phyloP scores from a whole-genome alignment of 805 yeast genomes.

The Danielozyma ontarioensis region DNA sequence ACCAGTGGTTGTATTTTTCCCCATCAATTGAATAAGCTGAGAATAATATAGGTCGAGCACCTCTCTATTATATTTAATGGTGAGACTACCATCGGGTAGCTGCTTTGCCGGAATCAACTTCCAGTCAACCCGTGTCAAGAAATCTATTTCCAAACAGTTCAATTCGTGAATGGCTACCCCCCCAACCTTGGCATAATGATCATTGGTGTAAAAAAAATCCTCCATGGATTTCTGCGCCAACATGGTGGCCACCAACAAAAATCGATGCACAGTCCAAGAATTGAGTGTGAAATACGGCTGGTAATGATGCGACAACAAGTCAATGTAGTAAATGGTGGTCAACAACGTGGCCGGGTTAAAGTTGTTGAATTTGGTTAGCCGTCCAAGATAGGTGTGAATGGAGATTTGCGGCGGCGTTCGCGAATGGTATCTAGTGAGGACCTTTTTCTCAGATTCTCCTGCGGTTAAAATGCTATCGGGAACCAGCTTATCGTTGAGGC shows the following conservation, averaged over 20 bases:
- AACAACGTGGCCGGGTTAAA: conserved; percentile 79
- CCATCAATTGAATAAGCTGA: conserved; percentile 39
- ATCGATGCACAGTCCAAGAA: conserved; percentile 90
- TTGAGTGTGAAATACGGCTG: conserved; percentile 74
- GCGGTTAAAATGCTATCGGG: conserved; percentile 29
- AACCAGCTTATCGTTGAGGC: conserved; percentile 61
- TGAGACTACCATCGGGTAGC: conserved; percentile 12
- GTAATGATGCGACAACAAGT: conserved; percentile 71
- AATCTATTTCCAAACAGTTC: conserved; percentile 85
- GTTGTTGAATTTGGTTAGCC: conserved; percentile 79
- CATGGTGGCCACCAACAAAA: conserved; percentile 83
- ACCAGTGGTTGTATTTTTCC: conserved; percentile 26
- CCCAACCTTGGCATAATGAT: conserved; percentile 93
- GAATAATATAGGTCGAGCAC: conserved; percentile 35
- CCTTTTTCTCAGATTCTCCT: conserved; percentile 11
- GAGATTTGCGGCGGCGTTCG: conserved; percentile 88
- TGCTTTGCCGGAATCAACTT: conserved; percentile 38
- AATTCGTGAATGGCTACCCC: conserved; percentile 82
- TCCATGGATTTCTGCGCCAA: conserved; percentile 87
- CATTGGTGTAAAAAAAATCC: conserved; percentile 89
- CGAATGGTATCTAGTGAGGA: conserved; percentile 86
- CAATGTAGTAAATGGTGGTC: conserved; percentile 85
- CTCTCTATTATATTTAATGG: conserved; percentile 30
- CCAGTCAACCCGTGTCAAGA: conserved; percentile 75
- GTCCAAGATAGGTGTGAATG: conserved; percentile 64